These are phyloP conservation scores for Dactylellina cionopaga DNA, from an alignment of 2,329 filamentous ascomycete genomes.

Conservation along the genomic window DNA sequence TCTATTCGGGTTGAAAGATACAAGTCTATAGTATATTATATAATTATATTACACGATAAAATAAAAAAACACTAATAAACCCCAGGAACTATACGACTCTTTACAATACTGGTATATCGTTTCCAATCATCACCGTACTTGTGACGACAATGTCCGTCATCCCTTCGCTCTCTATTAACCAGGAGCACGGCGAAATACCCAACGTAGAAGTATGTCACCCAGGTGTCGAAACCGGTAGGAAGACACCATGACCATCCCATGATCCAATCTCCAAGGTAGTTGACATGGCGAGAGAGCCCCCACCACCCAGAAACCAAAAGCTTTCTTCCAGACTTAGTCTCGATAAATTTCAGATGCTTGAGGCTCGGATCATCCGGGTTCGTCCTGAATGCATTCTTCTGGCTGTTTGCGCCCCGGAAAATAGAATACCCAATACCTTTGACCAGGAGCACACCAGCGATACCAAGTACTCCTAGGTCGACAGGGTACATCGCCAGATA, in stretches of 20 bases:
- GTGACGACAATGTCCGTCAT: slow-evolving; percentile 87
- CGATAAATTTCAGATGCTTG: slow-evolving; percentile 82
- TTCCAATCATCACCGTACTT: slow-evolving; percentile 97
- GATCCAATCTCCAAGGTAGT: slow-evolving; percentile 94
- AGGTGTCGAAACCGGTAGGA: slow-evolving; percentile 87
- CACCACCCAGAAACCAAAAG: slow-evolving; percentile 91
- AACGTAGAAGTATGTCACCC: slow-evolving; percentile 94
- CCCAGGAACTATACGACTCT: slow-evolving; percentile 82
- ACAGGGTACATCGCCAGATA: slow-evolving; percentile 86
- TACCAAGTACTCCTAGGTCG: slow-evolving; percentile 75
- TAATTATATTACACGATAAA: neutral
- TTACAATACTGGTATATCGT: slow-evolving; percentile 83
- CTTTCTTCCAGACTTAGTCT: slow-evolving; percentile 82
- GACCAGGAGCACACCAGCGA: slow-evolving; percentile 73
- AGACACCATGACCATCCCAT: slow-evolving; percentile 91
- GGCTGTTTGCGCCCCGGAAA: slow-evolving; percentile 91
- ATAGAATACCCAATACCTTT: slow-evolving; percentile 82
- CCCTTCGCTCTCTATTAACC: slow-evolving; percentile 83
- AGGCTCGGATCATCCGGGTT: slow-evolving; percentile 83
- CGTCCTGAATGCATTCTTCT: slow-evolving; percentile 94
- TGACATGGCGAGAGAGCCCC: slow-evolving; percentile 91
- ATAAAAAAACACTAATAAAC: slow-evolving; percentile 71
- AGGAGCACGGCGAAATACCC: slow-evolving; percentile 89
- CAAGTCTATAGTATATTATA: neutral
- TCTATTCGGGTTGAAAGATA: neutral